Evolutionary conservation across 2,329 filamentous ascomycete species (phyloP).

Genomic region (Fusarium algeriense): DNA sequence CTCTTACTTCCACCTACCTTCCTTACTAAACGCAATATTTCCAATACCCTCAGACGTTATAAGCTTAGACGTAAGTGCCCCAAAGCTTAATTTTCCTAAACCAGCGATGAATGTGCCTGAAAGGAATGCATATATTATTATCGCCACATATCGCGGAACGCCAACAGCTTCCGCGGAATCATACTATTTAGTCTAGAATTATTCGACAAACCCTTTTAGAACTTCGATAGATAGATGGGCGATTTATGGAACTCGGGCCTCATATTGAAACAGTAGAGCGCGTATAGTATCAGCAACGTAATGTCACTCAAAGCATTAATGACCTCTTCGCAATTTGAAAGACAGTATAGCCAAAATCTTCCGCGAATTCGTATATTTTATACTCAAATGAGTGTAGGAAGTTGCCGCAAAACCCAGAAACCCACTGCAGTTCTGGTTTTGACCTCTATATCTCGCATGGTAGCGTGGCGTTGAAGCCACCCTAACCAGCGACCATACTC

Average conservation of each 20-base stretch:
- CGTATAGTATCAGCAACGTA: background rate
- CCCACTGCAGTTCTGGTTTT: constrained; percentile 44
- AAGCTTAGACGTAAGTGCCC: background rate
- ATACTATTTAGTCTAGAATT: background rate
- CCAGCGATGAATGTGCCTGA: background rate
- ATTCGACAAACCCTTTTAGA: background rate
- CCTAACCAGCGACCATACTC: constrained; percentile 23
- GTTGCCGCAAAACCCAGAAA: constrained; percentile 35
- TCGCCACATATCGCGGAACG: background rate
- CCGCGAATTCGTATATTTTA: background rate
- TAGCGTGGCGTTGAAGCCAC: constrained; percentile 36
- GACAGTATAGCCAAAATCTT: background rate
- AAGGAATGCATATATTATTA: constrained; percentile 7
- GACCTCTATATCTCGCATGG: background rate
- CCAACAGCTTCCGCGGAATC: background rate
- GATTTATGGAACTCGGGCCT: no score
- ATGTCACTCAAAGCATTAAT: background rate
- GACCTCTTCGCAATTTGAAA: background rate
- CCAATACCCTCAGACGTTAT: background rate
- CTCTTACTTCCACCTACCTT: constrained; percentile 3
- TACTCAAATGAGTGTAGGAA: constrained; percentile 18
- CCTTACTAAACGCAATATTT: background rate
- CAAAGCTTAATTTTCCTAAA: background rate
- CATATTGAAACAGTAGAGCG: background rate
- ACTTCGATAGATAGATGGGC: background rate